Conservation (phyloP, 257 asterid genomes). For the Plectranthus barbatus region DNA sequence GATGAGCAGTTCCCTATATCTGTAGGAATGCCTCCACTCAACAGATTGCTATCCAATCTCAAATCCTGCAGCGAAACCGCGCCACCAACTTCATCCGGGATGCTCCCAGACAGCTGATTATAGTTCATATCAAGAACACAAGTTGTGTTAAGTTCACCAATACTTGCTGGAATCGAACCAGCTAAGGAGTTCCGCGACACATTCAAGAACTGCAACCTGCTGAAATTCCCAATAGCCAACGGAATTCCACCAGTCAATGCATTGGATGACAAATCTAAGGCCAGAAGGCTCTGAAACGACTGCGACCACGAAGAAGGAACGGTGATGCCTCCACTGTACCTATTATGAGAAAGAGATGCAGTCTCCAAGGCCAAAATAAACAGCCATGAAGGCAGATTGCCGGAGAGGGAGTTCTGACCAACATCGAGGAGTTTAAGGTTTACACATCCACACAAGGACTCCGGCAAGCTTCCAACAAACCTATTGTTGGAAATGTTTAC, state of each 20-base stretch:
- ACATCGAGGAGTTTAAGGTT: slow-evolving; percentile 51
- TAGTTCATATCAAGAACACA: slow-evolving; percentile 58
- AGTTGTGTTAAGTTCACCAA: slow-evolving; percentile 40
- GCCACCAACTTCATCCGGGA: slow-evolving; percentile 49
- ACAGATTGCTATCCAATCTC: slow-evolving; percentile 46
- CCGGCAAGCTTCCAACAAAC: slow-evolving; percentile 58
- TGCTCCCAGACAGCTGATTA: slow-evolving; percentile 53
- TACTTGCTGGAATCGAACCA: slow-evolving; percentile 49
- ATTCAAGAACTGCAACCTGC: slow-evolving; percentile 47
- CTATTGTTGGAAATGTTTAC: slow-evolving; percentile 51
- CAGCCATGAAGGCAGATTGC: slow-evolving; percentile 67
- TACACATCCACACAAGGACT: slow-evolving; percentile 39
- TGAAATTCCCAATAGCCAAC: slow-evolving; percentile 44
- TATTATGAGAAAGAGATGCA: slow-evolving; percentile 44
- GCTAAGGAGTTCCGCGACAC: slow-evolving; percentile 46
- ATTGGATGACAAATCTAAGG: slow-evolving; percentile 68
- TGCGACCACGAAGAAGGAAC: slow-evolving; percentile 17
- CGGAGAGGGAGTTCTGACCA: slow-evolving; percentile 40
- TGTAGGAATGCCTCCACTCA: slow-evolving; percentile 44
- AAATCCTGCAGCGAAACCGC: slow-evolving; percentile 48
- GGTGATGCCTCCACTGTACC: slow-evolving; percentile 40
- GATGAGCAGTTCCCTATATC: slow-evolving; percentile 52
- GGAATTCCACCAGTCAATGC: slow-evolving; percentile 58
- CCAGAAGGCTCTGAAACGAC: slow-evolving; percentile 39
- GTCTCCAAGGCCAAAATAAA: slow-evolving; percentile 42